These are phyloP conservation scores for Kitagawia praeruptora DNA, from an alignment of 129 eudicot species.

Conservation along the genomic window DNA sequence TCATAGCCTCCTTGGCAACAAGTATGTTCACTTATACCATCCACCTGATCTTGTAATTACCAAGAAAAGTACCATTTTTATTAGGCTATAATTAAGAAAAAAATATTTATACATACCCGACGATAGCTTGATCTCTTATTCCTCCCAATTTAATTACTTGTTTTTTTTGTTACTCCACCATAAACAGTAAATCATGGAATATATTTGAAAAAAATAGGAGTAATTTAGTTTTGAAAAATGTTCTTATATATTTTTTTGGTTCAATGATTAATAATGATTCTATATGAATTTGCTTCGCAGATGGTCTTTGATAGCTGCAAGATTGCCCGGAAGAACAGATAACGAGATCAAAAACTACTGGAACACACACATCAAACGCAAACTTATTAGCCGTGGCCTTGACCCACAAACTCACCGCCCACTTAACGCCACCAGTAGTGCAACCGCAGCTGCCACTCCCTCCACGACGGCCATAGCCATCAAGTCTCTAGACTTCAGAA, in stretches of 20 bases:
- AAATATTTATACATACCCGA: too few species aligned
- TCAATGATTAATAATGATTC: not conserved
- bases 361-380: constrained; percentile 79
- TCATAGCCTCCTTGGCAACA: constrained; percentile 89
- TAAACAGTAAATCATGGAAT: too few species aligned
- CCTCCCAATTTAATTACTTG: too few species aligned
- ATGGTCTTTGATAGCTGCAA: constrained; percentile 98
- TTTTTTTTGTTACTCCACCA: too few species aligned
- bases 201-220: too few species aligned
- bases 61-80: too few species aligned
- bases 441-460: constrained; percentile 3
- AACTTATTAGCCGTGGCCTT: constrained; percentile 33
- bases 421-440: constrained; percentile 13
- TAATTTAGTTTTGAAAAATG: too few species aligned
- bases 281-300: constrained; percentile 16
- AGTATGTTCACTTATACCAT: constrained; percentile 31
- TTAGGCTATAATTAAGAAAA: too few species aligned
- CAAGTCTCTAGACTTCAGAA: constrained; percentile 23
- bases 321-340: constrained; percentile 93
- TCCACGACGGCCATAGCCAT: not conserved
- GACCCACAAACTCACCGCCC: constrained; percentile 37
- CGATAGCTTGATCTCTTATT: too few species aligned
- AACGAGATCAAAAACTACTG: constrained; percentile 95
- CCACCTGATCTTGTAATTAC: too few species aligned
- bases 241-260: too few species aligned